These are phyloP conservation scores for Suhomyces emberorum DNA, from an alignment of 805 yeast genomes.

Conservation along the genomic window DNA sequence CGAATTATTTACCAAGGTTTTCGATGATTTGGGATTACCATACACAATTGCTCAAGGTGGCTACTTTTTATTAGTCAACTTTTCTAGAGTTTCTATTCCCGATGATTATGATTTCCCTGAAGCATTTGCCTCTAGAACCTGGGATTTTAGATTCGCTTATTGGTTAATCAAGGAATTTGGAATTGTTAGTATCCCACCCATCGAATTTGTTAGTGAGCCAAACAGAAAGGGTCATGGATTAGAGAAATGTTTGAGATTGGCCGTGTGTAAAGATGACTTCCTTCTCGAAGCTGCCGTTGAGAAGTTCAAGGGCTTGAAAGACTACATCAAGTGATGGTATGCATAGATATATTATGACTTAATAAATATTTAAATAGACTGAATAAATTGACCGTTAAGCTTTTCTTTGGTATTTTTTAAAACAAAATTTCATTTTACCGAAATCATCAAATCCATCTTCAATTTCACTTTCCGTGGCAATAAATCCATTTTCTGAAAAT, in stretches of 20 bases:
- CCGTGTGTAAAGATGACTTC: constrained; percentile 90
- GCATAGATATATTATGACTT: too few species aligned
- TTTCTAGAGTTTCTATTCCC: constrained; percentile 79
- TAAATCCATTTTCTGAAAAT: constrained; percentile 35
- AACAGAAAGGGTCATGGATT: constrained; percentile 62
- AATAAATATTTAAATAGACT: too few species aligned
- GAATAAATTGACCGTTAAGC: too few species aligned
- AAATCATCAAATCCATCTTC: constrained; percentile 83
- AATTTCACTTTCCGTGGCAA: constrained; percentile 32
- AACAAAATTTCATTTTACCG: constrained; percentile 64
- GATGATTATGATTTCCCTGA: constrained; percentile 66
- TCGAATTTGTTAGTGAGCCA: constrained; percentile 79
- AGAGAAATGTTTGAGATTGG: constrained; percentile 85
- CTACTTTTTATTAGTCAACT: constrained; percentile 85
- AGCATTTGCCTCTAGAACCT: constrained; percentile 64
- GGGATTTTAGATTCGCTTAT: constrained; percentile 84
- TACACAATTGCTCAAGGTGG: constrained; percentile 93
- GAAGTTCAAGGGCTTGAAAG: constrained; percentile 66
- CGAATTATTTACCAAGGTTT: constrained; percentile 65
- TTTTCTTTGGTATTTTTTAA: constrained; percentile 28
- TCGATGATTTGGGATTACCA: constrained; percentile 84
- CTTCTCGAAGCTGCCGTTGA: constrained; percentile 78
- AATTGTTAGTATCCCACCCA: constrained; percentile 94
- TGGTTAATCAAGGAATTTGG: constrained; percentile 94
- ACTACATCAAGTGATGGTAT: constrained; percentile 41